phyloP scores from a whole-genome alignment of 176 grass and related monocot species.

The Themeda triandra region DNA sequence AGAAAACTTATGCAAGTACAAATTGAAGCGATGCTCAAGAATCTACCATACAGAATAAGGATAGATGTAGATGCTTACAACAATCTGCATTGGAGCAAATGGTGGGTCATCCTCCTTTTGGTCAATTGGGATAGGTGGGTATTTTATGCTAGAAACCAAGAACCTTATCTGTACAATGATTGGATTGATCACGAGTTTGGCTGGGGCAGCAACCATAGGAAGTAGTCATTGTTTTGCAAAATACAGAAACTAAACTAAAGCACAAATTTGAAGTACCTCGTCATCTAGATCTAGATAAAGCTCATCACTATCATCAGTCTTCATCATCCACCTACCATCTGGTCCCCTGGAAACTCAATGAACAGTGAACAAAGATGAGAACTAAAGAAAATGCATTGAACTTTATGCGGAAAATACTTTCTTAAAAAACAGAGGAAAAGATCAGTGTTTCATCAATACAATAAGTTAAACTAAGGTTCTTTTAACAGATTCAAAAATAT shows the following conservation, averaged over 20 bases:
- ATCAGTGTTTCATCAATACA: background rate
- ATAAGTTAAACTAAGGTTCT: background rate
- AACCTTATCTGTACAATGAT: constrained; percentile 68
- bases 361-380: constrained; percentile 9
- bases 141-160: constrained; percentile 74
- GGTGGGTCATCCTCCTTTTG: constrained; percentile 70
- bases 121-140: constrained; percentile 74
- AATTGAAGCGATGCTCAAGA: constrained; percentile 6
- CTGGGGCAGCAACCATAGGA: background rate
- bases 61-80: constrained; percentile 38
- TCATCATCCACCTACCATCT: constrained; percentile 79
- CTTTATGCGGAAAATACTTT: background rate
- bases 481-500: background rate
- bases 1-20: background rate
- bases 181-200: constrained; percentile 12
- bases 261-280: constrained; percentile 46
- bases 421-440: background rate
- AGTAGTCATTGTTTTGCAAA: background rate
- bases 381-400: constrained; percentile 17
- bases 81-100: constrained; percentile 90
- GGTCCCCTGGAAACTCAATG: constrained; percentile 32
- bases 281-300: constrained; percentile 79
- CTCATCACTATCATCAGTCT: constrained; percentile 41
- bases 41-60: constrained; percentile 5
- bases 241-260: background rate